Conservation (phyloP, 257 asterid genomes). For the Phtheirospermum japonicum region DNA sequence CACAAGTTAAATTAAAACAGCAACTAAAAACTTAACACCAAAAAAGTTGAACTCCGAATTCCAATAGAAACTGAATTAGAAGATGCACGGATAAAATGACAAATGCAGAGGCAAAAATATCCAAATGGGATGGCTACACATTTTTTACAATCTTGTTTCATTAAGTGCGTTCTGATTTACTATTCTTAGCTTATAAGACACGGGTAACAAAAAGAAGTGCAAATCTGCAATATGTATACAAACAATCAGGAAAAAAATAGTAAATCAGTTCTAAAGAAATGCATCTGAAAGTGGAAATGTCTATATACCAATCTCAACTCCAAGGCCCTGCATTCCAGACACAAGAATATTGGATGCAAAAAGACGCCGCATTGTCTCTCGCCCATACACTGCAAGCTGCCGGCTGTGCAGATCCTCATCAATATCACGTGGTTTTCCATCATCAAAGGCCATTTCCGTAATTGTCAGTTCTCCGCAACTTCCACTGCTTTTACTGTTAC, state of each 20-base stretch:
- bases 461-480: conserved; percentile 40
- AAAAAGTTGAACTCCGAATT: too few species aligned
- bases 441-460: conserved; percentile 79
- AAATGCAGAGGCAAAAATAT: too few species aligned
- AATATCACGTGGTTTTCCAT: conserved; percentile 73
- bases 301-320: conserved; percentile 73
- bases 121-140: too few species aligned
- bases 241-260: not conserved
- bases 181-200: too few species aligned
- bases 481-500: conserved; percentile 39
- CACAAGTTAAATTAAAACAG: too few species aligned
- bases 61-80: too few species aligned
- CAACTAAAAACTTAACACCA: too few species aligned
- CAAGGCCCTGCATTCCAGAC: conserved; percentile 93
- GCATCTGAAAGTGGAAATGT: not conserved
- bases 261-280: not conserved
- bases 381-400: conserved; percentile 93
- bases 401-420: conserved; percentile 99
- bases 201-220: conserved; percentile 8
- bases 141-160: too few species aligned
- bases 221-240: not conserved
- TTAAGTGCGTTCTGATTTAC: too few species aligned
- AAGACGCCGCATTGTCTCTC: conserved; percentile 91
- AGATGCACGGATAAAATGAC: too few species aligned
- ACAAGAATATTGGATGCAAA: conserved; percentile 81